phyloP scores from a whole-genome alignment of 768 basidiomycete genomes.

The Boletellus emodensis region DNA sequence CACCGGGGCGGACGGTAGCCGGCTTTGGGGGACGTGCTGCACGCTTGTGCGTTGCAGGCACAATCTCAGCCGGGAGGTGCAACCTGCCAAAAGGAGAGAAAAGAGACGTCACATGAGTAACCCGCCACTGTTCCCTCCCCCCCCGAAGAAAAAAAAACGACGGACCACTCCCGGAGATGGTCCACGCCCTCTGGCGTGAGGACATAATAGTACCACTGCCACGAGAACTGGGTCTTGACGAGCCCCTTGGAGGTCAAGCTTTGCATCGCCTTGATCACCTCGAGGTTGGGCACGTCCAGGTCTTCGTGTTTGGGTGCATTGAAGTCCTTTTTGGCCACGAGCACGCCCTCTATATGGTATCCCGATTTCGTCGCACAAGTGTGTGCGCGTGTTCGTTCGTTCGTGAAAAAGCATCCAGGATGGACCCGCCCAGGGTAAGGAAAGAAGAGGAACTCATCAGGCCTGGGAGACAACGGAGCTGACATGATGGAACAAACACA shows the following conservation, averaged over 20 bases:
- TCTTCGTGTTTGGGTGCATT: slow-evolving; percentile 97
- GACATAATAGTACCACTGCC: slow-evolving; percentile 99
- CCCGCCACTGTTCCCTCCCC: neutral
- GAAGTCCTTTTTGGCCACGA: slow-evolving; percentile 99
- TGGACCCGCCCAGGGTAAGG: neutral
- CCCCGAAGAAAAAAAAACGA: neutral
- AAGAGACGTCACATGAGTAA: neutral
- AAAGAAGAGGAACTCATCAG: neutral
- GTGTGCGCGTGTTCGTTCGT: neutral
- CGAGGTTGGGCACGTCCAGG: slow-evolving; percentile 63
- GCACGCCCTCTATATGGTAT: slow-evolving; percentile 76
- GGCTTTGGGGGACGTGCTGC: slow-evolving; percentile 84
- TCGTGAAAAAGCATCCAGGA: neutral
- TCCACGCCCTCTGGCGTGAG: slow-evolving; percentile 97
- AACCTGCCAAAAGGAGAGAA: slow-evolving; percentile 50
- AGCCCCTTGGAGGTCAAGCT: slow-evolving; percentile 71
- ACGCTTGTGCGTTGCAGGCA: slow-evolving; percentile 97
- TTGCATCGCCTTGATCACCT: slow-evolving; percentile 70
- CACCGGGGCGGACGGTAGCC: slow-evolving; percentile 65
- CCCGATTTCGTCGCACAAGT: neutral
- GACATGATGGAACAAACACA: slow-evolving; percentile 20
- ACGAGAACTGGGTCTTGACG: slow-evolving; percentile 99
- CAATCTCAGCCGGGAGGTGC: slow-evolving; percentile 92
- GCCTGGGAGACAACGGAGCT: neutral
- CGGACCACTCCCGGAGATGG: slow-evolving; percentile 86